Conservation (phyloP, 108 stramenopile genomes). For the Pseudonitzschia multiseries region DNA sequence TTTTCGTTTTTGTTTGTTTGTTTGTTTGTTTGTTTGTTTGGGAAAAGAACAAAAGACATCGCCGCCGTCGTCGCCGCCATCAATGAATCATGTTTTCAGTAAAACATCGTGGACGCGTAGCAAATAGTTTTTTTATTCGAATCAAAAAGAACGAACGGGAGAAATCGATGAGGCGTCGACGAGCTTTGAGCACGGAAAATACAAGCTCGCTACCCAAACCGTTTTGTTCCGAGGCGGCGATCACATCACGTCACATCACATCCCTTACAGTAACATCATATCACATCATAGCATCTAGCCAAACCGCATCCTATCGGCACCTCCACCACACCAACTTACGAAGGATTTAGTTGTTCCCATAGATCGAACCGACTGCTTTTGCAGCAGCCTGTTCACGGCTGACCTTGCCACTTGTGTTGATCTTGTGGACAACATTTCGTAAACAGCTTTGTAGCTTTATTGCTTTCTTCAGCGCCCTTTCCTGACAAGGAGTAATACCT, state of each 20-base stretch:
- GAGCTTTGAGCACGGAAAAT: not conserved
- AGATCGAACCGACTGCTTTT: slow-evolving; percentile 36
- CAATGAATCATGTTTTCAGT: too few species aligned
- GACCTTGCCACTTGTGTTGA: slow-evolving; percentile 13
- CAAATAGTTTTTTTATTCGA: not conserved
- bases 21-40: too few species aligned
- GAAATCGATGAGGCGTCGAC: not conserved
- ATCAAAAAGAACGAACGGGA: not conserved
- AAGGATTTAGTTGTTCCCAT: slow-evolving; percentile 42
- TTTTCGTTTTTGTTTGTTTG: not conserved
- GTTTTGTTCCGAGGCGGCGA: not conserved
- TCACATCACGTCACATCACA: not conserved
- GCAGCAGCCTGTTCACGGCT: slow-evolving; percentile 2
- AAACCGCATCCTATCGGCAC: not conserved
- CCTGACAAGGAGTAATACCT: not conserved
- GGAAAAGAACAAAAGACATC: too few species aligned
- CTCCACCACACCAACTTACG: slow-evolving; percentile 45
- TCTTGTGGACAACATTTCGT: slow-evolving; percentile 4
- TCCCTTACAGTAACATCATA: too few species aligned
- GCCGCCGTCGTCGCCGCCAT: too few species aligned
- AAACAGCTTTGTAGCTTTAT: not conserved
- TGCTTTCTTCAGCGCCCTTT: not conserved
- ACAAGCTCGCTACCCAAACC: not conserved
- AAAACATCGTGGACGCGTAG: not conserved
- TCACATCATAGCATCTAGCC: too few species aligned